Base-by-base conservation (phyloP, 2,329 filamentous ascomycete genomes). In the Lecanoromycetidae sp. region DNA sequence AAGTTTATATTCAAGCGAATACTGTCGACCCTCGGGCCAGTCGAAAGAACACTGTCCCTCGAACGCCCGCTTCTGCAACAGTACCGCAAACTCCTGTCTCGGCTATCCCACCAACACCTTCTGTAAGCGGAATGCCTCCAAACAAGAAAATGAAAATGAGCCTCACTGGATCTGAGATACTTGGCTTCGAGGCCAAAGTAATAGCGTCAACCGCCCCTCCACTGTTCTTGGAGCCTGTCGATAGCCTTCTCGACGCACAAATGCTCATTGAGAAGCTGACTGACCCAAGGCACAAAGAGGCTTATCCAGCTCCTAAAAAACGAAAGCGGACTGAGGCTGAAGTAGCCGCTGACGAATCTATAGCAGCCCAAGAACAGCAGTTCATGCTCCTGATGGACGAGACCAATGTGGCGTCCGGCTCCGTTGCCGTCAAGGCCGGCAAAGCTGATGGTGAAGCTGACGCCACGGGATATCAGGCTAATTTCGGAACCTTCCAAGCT, bases 381-480 rank as follows among this genome's bases (percentile, higher is more conserved):
- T 93, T 87, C 56, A 91, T 98, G 87, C 80, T 96, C 42, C 81
- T 86, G 19, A 79, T 88, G 65, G 91, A 98, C 58, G 90, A 95
- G 57, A 77, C 87, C 5, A 74, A 87, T 50, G 75, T 79, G 10
- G 72, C 82, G 1, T 75, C 71, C 33, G 70, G 71, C 12, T 72
- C 75, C 3, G 74, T 74, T 6, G 74, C 78, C 50, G 72, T 75
- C 48, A 74, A 75, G 27, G 76, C 79, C 46, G 71, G 76, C n/a
- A 82, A 84, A 50, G 78, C 75, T 17, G 87, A 94, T 59, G 81
- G 79, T 7, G 79, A 85, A 52, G 77, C 79, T 30, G 81, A 78
- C 17, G 74, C 75, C 5, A 74, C 79, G n/a, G 75, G 82, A 3
- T 93, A 93, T 57, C 87, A 93, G 61, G 80, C 83, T 29, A 77